Evolutionary conservation across 331 rosid genomes (phyloP), one percentile per base, ranked within the genome.

Genomic region (Prunus yedoensis): DNA sequence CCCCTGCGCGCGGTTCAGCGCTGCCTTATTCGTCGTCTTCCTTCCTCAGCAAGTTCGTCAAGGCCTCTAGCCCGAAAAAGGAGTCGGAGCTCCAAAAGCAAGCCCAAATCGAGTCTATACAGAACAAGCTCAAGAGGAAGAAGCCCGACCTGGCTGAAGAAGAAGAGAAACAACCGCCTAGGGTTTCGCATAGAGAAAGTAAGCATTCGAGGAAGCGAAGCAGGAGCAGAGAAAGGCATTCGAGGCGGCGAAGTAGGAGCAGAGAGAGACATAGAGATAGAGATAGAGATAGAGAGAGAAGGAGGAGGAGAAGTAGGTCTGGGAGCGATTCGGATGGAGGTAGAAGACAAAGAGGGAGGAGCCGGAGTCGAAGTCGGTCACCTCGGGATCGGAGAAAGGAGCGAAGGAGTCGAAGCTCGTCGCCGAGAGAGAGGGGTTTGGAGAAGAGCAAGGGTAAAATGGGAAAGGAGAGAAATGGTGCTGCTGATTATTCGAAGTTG

Each of bases 11-110:
- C n/a, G 89, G 88, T 15, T 92, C 93, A 3, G 88, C 97, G 10
- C 79, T 89, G 54, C 77, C 80, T 18, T 73, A 71, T 20, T 78
- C 89, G 20, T 80, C 96, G 10, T 89, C 97, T 18, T 85, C 97
- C 6, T 90, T 95, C 74, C 89, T 92, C 78, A 84, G 91, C 77
- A 78, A 79, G 62, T 95, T 95, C 80, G 97, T 95, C 50, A 90
- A 84, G 83, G 97, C 99, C 45, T 92, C 97, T 2, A 80, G 82
- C 85, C 87, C 92, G 38, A 58, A 86, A 66, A 70, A 77, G 57
- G 71, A 78, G 3, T 72, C 90, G 8, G 90, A 87, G 68, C 46
- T 83, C 2, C 84, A 82, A 8, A 92, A 76, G 73, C 91, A 90
- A 80, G 82, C 82, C 0, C 90, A 87, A 53, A 85, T 87, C 32